Evolutionary conservation across 2,329 filamentous ascomycete genomes (phyloP).

Genomic region (Pseudomassariella vexata): DNA sequence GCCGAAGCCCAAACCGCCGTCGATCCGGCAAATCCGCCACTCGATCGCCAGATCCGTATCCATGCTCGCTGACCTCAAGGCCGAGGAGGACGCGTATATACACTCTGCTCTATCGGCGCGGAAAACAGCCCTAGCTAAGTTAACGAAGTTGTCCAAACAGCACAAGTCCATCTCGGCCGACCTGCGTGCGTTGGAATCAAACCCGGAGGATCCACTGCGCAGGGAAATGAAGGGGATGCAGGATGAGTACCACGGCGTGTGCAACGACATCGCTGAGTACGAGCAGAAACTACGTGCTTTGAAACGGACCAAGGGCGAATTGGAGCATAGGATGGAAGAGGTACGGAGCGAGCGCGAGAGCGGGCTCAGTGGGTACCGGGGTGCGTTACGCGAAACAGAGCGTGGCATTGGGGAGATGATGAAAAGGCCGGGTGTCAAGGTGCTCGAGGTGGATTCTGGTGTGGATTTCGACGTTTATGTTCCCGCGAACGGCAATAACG

Average conservation of each 20-base stretch:
- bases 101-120: constrained; percentile 50
- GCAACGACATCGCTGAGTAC: constrained; percentile 58
- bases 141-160: constrained; percentile 47
- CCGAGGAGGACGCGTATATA: constrained; percentile 60
- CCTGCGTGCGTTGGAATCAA: constrained; percentile 47
- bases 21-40: constrained; percentile 57
- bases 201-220: constrained; percentile 52
- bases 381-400: constrained; percentile 62
- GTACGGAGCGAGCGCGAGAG: constrained; percentile 62
- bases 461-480: constrained; percentile 23
- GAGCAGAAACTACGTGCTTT: constrained; percentile 59
- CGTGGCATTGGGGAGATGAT: constrained; percentile 55
- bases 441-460: constrained; percentile 45
- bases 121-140: constrained; percentile 50
- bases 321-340: constrained; percentile 56
- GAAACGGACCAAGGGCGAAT: constrained; percentile 51
- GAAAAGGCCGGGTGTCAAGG: constrained; percentile 47
- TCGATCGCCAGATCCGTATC: constrained; percentile 59
- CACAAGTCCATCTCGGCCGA: constrained; percentile 44
- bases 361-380: constrained; percentile 65
- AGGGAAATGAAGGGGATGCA: constrained; percentile 56
- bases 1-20: constrained; percentile 45
- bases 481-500: constrained; percentile 2
- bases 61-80: constrained; percentile 59
- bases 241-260: constrained; percentile 46